These are phyloP conservation scores for Exobasidium cylindrosporum DNA, from an alignment of 1,284 basidiomycete genomes.

Conservation along the genomic window DNA sequence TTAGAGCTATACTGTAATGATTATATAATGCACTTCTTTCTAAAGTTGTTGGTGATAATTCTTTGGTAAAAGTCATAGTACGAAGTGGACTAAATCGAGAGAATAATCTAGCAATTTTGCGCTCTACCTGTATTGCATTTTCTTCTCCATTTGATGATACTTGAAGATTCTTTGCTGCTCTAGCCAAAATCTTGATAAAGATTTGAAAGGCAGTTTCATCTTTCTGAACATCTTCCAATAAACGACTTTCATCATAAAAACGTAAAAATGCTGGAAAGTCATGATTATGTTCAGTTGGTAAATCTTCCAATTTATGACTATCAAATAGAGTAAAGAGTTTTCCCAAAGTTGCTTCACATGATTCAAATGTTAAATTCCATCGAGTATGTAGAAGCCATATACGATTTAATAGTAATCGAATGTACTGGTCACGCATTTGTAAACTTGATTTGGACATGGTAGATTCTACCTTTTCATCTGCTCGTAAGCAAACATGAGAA, in stretches of 20 bases:
- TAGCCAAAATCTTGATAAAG: slow-evolving; percentile 74
- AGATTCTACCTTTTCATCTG: slow-evolving; percentile 62
- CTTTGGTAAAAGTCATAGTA: slow-evolving; percentile 58
- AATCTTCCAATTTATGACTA: slow-evolving; percentile 73
- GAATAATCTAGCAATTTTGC: slow-evolving; percentile 69
- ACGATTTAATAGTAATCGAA: slow-evolving; percentile 70
- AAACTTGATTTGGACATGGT: slow-evolving; percentile 59
- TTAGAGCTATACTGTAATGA: slow-evolving; percentile 73
- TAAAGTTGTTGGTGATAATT: slow-evolving; percentile 58
- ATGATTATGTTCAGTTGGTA: slow-evolving; percentile 67
- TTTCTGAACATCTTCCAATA: slow-evolving; percentile 37
- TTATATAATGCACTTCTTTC: slow-evolving; percentile 82
- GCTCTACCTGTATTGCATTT: slow-evolving; percentile 27
- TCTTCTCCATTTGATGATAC: slow-evolving; percentile 15
- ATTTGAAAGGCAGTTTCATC: slow-evolving; percentile 73
- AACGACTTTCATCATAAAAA: slow-evolving; percentile 54
- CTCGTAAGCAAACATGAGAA: slow-evolving; percentile 60
- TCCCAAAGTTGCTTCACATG: slow-evolving; percentile 63
- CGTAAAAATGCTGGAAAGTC: slow-evolving; percentile 78
- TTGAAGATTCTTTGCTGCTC: slow-evolving; percentile 58
- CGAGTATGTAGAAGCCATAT: slow-evolving; percentile 69
- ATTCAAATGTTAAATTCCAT: slow-evolving; percentile 71
- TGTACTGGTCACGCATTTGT: slow-evolving; percentile 70
- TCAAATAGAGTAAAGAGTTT: slow-evolving; percentile 74
- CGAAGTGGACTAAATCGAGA: slow-evolving; percentile 76